Evolutionary conservation across 805 yeast species (phyloP), one percentile per base, ranked within the genome.

Genomic region (Yamadazyma tumulicola): DNA sequence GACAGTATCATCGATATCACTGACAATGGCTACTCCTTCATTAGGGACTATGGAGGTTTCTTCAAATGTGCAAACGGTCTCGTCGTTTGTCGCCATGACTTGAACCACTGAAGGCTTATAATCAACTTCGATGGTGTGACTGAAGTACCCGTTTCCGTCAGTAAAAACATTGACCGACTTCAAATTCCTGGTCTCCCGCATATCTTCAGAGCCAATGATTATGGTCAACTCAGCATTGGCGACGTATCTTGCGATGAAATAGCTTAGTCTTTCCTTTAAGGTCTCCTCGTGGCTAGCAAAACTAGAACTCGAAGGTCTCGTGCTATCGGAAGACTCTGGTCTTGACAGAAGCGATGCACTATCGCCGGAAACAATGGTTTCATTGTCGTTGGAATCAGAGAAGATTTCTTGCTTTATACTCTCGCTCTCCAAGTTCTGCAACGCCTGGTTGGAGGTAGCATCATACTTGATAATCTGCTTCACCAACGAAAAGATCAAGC

Each of bases 1-100:
- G 22, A 91, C 79, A 0, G 99, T 93, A 54, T 93, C 99, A 54
- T 93, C 99, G 26, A 93, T 81, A 56, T 93, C 99, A 49, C 89
- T 80, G 15, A 93, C 88, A 2, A 93, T 57, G 9, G 85, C 85
- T 15, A 81, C 63, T 0, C 95, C 93, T 0, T 51, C 36, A 29
- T 41, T 38, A 3, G 64, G 58, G 9, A 77, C 64, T 20, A 70
- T 47, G 32, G 65, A 58, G 1, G 72, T 56, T 18, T 74, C 74
- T 36, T 69, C 68, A 32, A 72, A 66, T 3, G 67, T 58, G 35
- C 69, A 62, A 6, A 77, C 62, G 9, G 70, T 58, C 15, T 76
- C 74, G 39, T 78, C 74, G 4, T 59, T 51, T 0, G 58, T 44
- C 1, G 79, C 67, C 3, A 70, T 55, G 9, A 74, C 81, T 39